Evolutionary conservation across 2,329 filamentous ascomycete species (phyloP).

Genomic region (Zymoseptoria pseudotritici): DNA sequence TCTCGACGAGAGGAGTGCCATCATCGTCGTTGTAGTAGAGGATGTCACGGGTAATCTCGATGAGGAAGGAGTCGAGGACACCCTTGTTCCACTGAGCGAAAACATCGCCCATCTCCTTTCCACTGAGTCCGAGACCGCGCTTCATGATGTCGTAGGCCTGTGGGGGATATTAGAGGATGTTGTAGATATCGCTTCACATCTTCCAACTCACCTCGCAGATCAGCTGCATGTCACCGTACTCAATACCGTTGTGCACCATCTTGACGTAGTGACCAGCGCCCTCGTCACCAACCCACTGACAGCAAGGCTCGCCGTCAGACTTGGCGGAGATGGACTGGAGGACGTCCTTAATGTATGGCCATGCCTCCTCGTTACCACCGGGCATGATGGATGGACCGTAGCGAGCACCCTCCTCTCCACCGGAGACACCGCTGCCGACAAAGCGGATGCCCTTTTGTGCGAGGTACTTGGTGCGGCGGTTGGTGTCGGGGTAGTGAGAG

Average conservation of each 20-base stretch:
- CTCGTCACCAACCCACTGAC: slow-evolving; percentile 99
- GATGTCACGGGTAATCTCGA: slow-evolving; percentile 98
- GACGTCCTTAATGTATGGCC: slow-evolving; percentile 97
- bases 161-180: slow-evolving; percentile 12
- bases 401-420: slow-evolving; percentile 97
- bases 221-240: slow-evolving; percentile 99
- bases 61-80: slow-evolving; percentile 96
- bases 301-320: slow-evolving; percentile 94
- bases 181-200: neutral
- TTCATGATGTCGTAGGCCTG: slow-evolving; percentile 99
- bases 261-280: slow-evolving; percentile 99
- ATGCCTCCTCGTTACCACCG: slow-evolving; percentile 95
- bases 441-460: slow-evolving; percentile 82
- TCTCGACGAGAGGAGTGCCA: slow-evolving; percentile 84
- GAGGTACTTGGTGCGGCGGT: slow-evolving; percentile 91
- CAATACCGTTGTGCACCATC: slow-evolving; percentile 99
- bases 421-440: slow-evolving; percentile 94
- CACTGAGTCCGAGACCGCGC: slow-evolving; percentile 79
- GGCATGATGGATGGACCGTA: slow-evolving; percentile 98
- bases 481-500: slow-evolving; percentile 98
- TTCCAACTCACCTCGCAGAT: slow-evolving; percentile 76
- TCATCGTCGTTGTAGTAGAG: slow-evolving; percentile 98
- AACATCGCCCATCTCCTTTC: slow-evolving; percentile 94
- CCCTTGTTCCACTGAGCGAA: slow-evolving; percentile 97
- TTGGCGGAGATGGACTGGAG: slow-evolving; percentile 98